phyloP scores from a whole-genome alignment of 345 rosid genomes.

The Noccaea caerulescens region DNA sequence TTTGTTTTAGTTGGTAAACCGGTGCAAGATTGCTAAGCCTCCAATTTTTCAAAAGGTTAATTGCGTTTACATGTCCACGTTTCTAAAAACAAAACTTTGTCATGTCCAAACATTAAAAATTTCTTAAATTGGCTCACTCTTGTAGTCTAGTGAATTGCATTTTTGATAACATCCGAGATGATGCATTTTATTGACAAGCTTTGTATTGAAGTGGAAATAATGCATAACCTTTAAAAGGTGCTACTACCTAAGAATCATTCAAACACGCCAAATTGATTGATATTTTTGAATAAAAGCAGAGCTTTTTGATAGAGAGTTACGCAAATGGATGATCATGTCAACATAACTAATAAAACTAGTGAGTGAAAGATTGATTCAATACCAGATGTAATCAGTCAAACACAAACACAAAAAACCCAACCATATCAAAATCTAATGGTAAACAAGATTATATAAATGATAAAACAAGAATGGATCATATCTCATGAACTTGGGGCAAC shows the following conservation, averaged over 20 bases:
- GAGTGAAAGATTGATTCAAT: constrained; percentile 5
- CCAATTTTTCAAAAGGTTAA: not conserved
- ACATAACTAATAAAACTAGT: not conserved
- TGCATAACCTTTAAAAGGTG: too few relatives aligned
- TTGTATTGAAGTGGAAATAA: too few relatives aligned
- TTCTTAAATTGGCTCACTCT: too few relatives aligned
- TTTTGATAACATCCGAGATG: too few relatives aligned
- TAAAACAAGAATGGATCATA: constrained; percentile 10
- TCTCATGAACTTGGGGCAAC: constrained; percentile 1
- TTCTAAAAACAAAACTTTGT: too few relatives aligned
- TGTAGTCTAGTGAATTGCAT: too few relatives aligned
- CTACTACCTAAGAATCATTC: not conserved
- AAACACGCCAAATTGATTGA: not conserved
- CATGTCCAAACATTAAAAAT: too few relatives aligned
- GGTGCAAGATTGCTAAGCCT: not conserved
- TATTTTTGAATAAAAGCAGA: constrained; percentile 7
- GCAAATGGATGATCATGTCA: not conserved
- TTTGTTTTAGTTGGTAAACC: not conserved
- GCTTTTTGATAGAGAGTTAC: not conserved
- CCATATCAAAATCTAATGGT: not conserved
- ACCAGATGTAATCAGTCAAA: not conserved
- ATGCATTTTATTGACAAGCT: too few relatives aligned
- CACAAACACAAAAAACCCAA: not conserved
- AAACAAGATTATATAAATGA: not conserved
- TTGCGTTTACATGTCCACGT: not conserved